These are phyloP conservation scores for Dipteronia sinensis DNA, from an alignment of 345 rosid genomes.

Conservation along the genomic window DNA sequence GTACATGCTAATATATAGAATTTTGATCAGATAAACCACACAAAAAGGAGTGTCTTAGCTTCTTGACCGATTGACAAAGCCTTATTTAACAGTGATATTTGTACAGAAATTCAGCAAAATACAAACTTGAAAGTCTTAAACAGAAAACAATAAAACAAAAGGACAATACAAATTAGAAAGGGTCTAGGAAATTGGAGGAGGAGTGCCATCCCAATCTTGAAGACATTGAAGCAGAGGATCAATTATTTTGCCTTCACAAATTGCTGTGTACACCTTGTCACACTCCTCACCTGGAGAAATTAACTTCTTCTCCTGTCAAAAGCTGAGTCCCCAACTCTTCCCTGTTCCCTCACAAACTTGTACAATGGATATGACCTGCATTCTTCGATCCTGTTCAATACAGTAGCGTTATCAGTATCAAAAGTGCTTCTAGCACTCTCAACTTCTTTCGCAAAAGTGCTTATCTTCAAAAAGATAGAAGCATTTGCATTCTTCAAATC, in stretches of 20 bases:
- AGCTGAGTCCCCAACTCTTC: conserved; percentile 29
- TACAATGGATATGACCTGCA: conserved; percentile 48
- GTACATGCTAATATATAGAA: no score
- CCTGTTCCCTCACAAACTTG: conserved; percentile 34
- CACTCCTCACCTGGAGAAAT: conserved; percentile 46
- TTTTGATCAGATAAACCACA: no score
- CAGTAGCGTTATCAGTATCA: conserved; percentile 31
- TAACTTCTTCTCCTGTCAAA: conserved; percentile 41
- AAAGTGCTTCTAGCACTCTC: conserved; percentile 32
- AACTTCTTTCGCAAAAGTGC: conserved; percentile 37
- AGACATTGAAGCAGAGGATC: conserved; percentile 46
- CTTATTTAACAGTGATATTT: not conserved
- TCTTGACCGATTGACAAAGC: conserved; percentile 27
- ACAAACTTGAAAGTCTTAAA: not conserved
- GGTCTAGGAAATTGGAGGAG: conserved; percentile 28
- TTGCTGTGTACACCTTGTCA: conserved; percentile 39
- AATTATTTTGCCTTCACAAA: conserved; percentile 35
- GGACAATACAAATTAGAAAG: not conserved
- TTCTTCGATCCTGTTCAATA: conserved; percentile 41
- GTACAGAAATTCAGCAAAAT: not conserved
- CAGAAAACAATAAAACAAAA: not conserved
- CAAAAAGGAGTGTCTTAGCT: conserved; percentile 21
- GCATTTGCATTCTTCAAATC: conserved; percentile 24
- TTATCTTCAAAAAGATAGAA: conserved; percentile 36
- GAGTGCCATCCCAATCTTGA: conserved; percentile 37